phyloP scores from a whole-genome alignment of 169 alveolate genomes.

The Plasmodium gonderi region DNA sequence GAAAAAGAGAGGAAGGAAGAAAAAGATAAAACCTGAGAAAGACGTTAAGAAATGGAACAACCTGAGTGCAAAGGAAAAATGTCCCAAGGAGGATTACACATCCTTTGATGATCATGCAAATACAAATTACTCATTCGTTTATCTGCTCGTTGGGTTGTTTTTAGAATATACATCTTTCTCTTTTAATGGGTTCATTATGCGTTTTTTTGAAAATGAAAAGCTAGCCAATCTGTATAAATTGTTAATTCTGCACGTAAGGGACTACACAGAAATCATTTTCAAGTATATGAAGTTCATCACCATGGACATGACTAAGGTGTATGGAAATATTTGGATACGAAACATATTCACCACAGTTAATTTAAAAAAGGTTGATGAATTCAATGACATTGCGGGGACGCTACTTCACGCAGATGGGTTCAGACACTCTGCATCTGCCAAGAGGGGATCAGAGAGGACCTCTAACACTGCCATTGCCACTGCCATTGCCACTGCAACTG shows the following conservation, averaged over 20 bases:
- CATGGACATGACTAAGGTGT: background rate
- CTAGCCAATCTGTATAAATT: background rate
- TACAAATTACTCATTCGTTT: conserved; percentile 48
- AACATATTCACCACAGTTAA: conserved; percentile 38
- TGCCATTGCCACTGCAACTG: no score
- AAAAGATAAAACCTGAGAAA: background rate
- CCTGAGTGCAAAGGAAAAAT: background rate
- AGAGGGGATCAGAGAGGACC: background rate
- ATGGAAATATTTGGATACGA: conserved; percentile 46
- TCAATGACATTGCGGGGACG: background rate
- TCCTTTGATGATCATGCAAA: conserved; percentile 6
- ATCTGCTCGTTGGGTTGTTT: conserved; percentile 31
- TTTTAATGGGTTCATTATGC: background rate
- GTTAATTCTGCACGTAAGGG: conserved; percentile 5
- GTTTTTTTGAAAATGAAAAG: conserved; percentile 17
- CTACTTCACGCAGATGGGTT: background rate
- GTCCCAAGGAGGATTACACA: background rate
- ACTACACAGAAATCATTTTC: conserved; percentile 27
- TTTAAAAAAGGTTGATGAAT: background rate
- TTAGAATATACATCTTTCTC: conserved; percentile 39
- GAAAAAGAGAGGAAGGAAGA: background rate
- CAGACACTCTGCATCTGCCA: background rate
- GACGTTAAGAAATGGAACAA: background rate
- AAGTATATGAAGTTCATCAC: conserved; percentile 38
- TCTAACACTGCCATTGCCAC: background rate